A percentile compares a stretch with the other conserved stretches of the same genome.
phyloP scores from a whole-genome alignment of 331 rosid species.

The Stylosanthes scabra region DNA sequence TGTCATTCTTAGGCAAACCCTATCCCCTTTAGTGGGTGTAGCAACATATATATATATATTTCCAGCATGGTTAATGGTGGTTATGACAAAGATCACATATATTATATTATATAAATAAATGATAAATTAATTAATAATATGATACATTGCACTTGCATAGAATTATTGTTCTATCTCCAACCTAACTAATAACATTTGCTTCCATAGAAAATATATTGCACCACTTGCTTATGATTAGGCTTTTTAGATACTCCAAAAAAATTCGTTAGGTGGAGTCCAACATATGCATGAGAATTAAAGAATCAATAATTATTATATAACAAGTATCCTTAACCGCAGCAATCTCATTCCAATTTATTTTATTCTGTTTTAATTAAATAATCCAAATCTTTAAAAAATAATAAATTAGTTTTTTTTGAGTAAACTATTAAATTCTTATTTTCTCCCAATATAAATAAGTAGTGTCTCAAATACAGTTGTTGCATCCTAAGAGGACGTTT shows the following conservation, averaged over 20 bases:
- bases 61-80: constrained; percentile 27
- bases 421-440: constrained; percentile 11
- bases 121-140: no score
- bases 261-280: constrained; percentile 53
- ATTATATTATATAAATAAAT: constrained; percentile 8
- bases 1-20: constrained; percentile 26
- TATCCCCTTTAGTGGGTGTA: constrained; percentile 40
- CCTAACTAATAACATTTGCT: constrained; percentile 25
- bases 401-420: no score
- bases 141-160: constrained; percentile 30
- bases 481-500: constrained; percentile 23
- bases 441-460: constrained; percentile 28
- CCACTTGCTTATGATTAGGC: constrained; percentile 51
- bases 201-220: constrained; percentile 31
- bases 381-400: constrained; percentile 9
- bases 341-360: constrained; percentile 44
- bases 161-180: constrained; percentile 29
- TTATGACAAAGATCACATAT: background rate
- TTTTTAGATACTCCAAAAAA: constrained; percentile 38
- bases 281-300: constrained; percentile 26
- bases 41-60: no score
- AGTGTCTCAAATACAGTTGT: no score
- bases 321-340: constrained; percentile 75
- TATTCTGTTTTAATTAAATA: constrained; percentile 2
- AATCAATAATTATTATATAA: constrained; percentile 35